These are phyloP conservation scores for Ganoderma lucidum DNA, from an alignment of 1,284 basidiomycete genomes.

Conservation along the genomic window DNA sequence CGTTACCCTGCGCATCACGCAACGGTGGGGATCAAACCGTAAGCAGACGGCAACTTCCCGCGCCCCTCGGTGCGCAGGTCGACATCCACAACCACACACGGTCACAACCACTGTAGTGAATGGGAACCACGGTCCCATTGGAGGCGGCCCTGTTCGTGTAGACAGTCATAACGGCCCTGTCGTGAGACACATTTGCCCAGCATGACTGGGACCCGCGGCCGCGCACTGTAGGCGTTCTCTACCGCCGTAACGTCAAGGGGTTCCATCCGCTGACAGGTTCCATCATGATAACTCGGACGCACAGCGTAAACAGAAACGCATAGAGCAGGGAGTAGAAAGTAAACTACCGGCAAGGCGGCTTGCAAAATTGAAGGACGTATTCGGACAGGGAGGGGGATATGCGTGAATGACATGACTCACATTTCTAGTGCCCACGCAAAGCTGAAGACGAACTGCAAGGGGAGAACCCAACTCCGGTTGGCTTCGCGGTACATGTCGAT, in stretches of 20 bases:
- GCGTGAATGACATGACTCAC: constrained; percentile 48
- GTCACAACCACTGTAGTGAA: not conserved
- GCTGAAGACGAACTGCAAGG: constrained; percentile 72
- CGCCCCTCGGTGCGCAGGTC: not conserved
- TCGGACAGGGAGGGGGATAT: not conserved
- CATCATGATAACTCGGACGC: not conserved
- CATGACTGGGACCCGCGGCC: not conserved
- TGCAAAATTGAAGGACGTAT: not conserved
- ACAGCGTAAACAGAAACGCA: not conserved
- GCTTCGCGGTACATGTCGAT: constrained; percentile 48
- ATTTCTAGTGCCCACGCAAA: constrained; percentile 76
- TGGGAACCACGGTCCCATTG: not conserved
- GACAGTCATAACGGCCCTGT: not conserved
- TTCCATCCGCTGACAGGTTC: not conserved
- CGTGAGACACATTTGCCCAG: not conserved
- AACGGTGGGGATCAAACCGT: not conserved
- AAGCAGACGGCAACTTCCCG: not conserved
- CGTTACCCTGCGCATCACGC: not conserved
- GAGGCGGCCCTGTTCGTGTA: not conserved
- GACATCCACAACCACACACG: not conserved
- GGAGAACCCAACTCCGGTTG: constrained; percentile 63
- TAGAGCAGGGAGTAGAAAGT: not conserved
- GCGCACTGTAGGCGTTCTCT: not conserved
- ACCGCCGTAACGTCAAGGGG: not conserved
- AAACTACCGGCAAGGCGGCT: not conserved